These are phyloP conservation scores for Centaurea solstitialis DNA, from an alignment of 129 eudicot species.

Conservation along the genomic window DNA sequence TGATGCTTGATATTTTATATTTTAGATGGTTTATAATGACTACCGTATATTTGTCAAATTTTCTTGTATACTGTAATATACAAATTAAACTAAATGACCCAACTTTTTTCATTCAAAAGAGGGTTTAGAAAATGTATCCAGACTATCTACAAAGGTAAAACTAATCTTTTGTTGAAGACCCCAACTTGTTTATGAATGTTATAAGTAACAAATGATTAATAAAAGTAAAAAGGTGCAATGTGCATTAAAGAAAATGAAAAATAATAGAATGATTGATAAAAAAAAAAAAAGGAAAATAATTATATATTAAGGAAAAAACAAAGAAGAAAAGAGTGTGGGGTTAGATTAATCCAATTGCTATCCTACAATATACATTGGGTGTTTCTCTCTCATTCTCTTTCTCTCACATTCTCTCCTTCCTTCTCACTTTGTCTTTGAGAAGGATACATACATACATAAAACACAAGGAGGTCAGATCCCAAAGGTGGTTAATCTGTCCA, in stretches of 20 bases:
- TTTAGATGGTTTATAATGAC: too few relatives aligned
- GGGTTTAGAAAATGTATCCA: too few relatives aligned
- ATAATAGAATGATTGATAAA: constrained; percentile 22
- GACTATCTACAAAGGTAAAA: too few relatives aligned
- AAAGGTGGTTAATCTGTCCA: constrained; percentile 72
- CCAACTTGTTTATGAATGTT: background rate
- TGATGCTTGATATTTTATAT: too few relatives aligned
- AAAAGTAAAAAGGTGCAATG: background rate
- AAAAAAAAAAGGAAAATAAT: constrained; percentile 15
- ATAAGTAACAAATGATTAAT: background rate
- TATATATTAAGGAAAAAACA: constrained; percentile 11
- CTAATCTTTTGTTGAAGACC: background rate
- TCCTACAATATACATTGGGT: constrained; percentile 25
- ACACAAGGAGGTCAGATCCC: constrained; percentile 64
- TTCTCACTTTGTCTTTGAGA: constrained; percentile 46
- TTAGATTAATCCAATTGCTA: constrained; percentile 31
- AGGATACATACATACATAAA: constrained; percentile 41
- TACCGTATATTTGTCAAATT: background rate
- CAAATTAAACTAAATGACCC: background rate
- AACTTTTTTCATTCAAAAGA: too few relatives aligned
- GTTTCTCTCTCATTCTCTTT: constrained; percentile 33
- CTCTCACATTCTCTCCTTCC: constrained; percentile 41
- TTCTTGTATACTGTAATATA: too few relatives aligned
- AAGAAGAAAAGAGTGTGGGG: constrained; percentile 27
- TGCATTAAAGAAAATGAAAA: background rate